Evolutionary conservation across 345 rosid genomes (phyloP), one percentile per base, ranked within the genome.

Genomic region (Arabidopsis arenosa): DNA sequence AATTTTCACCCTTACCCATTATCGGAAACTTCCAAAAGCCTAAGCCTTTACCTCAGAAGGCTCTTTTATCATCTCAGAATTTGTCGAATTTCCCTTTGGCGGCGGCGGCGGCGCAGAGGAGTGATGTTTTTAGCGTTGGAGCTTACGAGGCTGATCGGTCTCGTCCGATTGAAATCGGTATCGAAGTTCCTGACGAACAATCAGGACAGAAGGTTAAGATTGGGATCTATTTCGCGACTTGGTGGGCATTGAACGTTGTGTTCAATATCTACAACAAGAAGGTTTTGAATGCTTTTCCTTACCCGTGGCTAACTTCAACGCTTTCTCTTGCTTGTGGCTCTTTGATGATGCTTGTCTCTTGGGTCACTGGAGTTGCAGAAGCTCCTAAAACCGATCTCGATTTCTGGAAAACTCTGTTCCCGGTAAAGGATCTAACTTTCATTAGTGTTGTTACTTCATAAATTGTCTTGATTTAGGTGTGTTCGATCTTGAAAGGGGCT

Each of bases 171-270:
- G 89, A 84, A 66, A 76, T 86, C n/a, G 83, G 81, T 63, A 61
- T 81, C 7, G 89, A 84, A 2, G 17, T 71, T 4, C 83, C 84
- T 2, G 86, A 74, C 1, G 83, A 82, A 36, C 80, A 78, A 68
- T 80, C 86, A 1, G 84, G 85, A 6, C 82, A 71, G 59, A 88
- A 60, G 75, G 28, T 89, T n/a, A 95, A 83, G 59, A 92, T 92
- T 63, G 96, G 96, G 69, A 58, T 92, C n/a, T 95, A 89, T 71
- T 95, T 90, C 26, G 98, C 97, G 14, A 86, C 94, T 9, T 95
- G 99, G 99, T 95, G 99, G 99, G 93, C 90, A 6, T 76, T 95
- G 82, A 92, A 95, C 76, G 98, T 95, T 51, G 96, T 95, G 78
- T 95, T 92, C 80, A 95, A 95, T 75, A 92, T 95, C 30, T 95